These are phyloP conservation scores for Cystobasidium pallidum DNA, from an alignment of 1,284 basidiomycete genomes.

Conservation along the genomic window DNA sequence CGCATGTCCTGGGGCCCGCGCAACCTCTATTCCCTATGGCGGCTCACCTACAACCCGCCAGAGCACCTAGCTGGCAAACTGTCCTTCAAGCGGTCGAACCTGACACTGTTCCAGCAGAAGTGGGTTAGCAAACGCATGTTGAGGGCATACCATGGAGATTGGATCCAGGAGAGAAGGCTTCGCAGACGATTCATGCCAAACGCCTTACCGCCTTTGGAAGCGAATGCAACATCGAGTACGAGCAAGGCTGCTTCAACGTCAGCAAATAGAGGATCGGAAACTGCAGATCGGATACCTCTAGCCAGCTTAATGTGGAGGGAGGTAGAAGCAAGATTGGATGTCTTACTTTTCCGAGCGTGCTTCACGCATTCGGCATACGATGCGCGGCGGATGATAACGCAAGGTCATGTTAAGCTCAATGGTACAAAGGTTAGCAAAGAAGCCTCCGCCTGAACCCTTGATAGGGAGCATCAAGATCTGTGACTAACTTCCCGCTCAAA, in stretches of 20 bases:
- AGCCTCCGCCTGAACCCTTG: too few relatives aligned
- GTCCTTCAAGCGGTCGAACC: conserved; percentile 65
- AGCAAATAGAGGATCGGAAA: conserved; percentile 44
- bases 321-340: conserved; percentile 91
- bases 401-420: conserved; percentile 86
- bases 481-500: neutral
- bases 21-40: conserved; percentile 80
- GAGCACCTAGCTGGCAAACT: conserved; percentile 53
- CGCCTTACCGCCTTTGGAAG: conserved; percentile 81
- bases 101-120: conserved; percentile 86
- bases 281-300: conserved; percentile 62
- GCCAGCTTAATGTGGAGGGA: conserved; percentile 89
- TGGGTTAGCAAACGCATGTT: conserved; percentile 88
- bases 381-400: conserved; percentile 80
- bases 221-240: conserved; percentile 50
- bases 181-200: conserved; percentile 93
- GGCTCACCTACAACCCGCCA: conserved; percentile 62
- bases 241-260: conserved; percentile 17
- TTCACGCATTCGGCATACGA: conserved; percentile 89
- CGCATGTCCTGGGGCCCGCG: conserved; percentile 66
- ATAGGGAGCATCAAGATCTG: too few relatives aligned
- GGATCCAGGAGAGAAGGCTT: conserved; percentile 88
- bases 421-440: conserved; percentile 70
- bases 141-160: conserved; percentile 94
- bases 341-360: conserved; percentile 87